Evolutionary conservation across 1,284 basidiomycete species (phyloP).

Genomic region (Ceratobasidium sp.): DNA sequence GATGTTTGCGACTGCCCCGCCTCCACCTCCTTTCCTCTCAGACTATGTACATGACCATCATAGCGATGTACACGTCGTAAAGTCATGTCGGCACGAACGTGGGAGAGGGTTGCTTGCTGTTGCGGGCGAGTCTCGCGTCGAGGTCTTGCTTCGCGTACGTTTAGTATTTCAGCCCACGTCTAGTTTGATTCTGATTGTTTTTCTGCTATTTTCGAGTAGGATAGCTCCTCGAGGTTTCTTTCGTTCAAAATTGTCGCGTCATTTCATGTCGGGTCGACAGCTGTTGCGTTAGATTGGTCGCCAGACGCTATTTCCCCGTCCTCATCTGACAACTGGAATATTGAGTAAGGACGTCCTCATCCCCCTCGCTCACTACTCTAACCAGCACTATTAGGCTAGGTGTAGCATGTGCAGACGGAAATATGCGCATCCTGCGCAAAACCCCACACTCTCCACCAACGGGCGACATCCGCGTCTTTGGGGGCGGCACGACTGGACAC

Average conservation of each 20-base stretch:
- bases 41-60: slow-evolving; percentile 36
- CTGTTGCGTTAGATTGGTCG: slow-evolving; percentile 83
- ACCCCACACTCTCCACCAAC: slow-evolving; percentile 16
- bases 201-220: slow-evolving; percentile 39
- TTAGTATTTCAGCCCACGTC: slow-evolving; percentile 26
- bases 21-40: slow-evolving; percentile 27
- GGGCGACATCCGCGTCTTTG: slow-evolving; percentile 69
- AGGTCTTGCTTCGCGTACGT: slow-evolving; percentile 71
- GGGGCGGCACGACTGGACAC: slow-evolving; percentile 71
- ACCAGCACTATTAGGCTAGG: slow-evolving; percentile 61
- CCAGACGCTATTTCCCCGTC: slow-evolving; percentile 72
- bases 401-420: slow-evolving; percentile 72
- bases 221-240: slow-evolving; percentile 54
- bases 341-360: slow-evolving; percentile 65
- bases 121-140: slow-evolving; percentile 74
- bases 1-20: slow-evolving; percentile 33
- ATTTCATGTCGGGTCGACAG: slow-evolving; percentile 75
- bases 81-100: slow-evolving; percentile 36
- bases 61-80: slow-evolving; percentile 39
- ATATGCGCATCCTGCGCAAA: slow-evolving; percentile 68
- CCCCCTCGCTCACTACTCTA: not conserved
- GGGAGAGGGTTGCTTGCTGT: slow-evolving; percentile 64
- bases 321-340: slow-evolving; percentile 64
- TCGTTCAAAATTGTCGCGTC: slow-evolving; percentile 66
- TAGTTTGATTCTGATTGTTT: slow-evolving; percentile 43